These are phyloP conservation scores for Globisporangium cystogenes DNA, from an alignment of 352 stramenopile species.

Conservation along the genomic window DNA sequence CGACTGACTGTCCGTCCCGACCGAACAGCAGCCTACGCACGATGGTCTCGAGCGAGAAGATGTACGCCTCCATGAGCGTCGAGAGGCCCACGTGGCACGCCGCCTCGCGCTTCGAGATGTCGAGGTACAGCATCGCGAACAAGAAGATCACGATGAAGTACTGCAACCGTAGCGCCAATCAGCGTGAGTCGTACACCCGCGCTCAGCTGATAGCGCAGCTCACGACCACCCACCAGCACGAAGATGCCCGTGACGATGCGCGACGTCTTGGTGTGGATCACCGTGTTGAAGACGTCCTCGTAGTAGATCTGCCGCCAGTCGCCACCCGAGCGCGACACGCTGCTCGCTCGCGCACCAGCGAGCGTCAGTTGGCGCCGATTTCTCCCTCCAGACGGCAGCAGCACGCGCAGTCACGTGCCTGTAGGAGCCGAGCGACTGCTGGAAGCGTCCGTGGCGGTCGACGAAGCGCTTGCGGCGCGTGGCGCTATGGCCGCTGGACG, in stretches of 20 bases:
- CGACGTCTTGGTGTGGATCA: conserved; percentile 83
- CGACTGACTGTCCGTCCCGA: too few relatives aligned
- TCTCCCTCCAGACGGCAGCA: too few relatives aligned
- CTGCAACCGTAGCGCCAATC: conserved; percentile 15
- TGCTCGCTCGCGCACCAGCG: background rate
- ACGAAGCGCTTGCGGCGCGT: conserved; percentile 37
- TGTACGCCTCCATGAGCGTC: conserved; percentile 77
- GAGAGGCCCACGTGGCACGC: conserved; percentile 70
- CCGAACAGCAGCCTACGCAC: too few relatives aligned
- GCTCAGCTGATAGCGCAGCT: background rate
- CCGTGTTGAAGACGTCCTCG: conserved; percentile 82
- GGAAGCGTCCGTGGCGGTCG: conserved; percentile 55
- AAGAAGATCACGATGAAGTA: conserved; percentile 80
- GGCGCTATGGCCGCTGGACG: conserved; percentile 4
- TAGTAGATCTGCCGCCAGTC: conserved; percentile 84
- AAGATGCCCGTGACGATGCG: conserved; percentile 79
- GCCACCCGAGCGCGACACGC: conserved; percentile 50
- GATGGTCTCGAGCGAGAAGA: conserved; percentile 87
- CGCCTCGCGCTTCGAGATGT: conserved; percentile 52
- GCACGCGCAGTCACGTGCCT: conserved; percentile 59
- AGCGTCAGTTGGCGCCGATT: too few relatives aligned
- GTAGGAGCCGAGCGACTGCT: conserved; percentile 64
- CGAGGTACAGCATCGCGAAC: conserved; percentile 70
- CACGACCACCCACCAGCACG: conserved; percentile 30
- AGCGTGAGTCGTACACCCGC: background rate